phyloP scores from a whole-genome alignment of 495 filamentous ascomycete genomes.

The Apiosordaria backusii region DNA sequence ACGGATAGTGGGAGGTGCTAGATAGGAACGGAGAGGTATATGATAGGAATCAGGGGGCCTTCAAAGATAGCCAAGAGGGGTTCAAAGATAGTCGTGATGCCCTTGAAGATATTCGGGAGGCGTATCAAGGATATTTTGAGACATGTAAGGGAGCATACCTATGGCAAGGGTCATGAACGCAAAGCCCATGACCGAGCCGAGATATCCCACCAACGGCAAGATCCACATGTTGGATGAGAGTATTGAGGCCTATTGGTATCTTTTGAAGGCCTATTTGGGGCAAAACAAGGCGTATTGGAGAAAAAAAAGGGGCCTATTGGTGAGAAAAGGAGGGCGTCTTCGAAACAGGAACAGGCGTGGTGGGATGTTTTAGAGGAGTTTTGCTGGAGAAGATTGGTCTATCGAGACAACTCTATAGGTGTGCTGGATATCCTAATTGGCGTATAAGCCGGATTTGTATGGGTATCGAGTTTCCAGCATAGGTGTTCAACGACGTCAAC shows the following conservation, averaged over 20 bases:
- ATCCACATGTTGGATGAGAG: constrained; percentile 73
- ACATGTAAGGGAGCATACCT: constrained; percentile 51
- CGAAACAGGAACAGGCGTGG: background rate
- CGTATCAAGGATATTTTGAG: background rate
- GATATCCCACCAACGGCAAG: constrained; percentile 81
- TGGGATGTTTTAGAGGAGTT: background rate
- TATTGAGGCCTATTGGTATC: background rate
- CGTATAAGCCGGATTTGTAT: background rate
- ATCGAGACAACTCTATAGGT: background rate
- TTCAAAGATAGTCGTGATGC: too few species aligned
- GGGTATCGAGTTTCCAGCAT: constrained; percentile 1
- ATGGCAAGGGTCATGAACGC: constrained; percentile 90
- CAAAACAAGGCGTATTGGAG: background rate
- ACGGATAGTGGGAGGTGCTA: background rate
- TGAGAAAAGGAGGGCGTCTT: background rate
- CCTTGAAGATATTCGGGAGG: background rate
- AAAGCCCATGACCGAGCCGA: constrained; percentile 85
- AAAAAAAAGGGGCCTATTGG: background rate
- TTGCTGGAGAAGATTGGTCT: background rate
- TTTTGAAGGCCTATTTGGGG: background rate
- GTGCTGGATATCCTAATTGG: background rate
- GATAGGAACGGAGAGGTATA: too few species aligned
- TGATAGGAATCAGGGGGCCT: too few species aligned
- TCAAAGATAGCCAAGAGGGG: too few species aligned
- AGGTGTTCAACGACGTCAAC: background rate